These are phyloP conservation scores for Striga asiatica DNA, from an alignment of 257 asterid species.

Conservation along the genomic window DNA sequence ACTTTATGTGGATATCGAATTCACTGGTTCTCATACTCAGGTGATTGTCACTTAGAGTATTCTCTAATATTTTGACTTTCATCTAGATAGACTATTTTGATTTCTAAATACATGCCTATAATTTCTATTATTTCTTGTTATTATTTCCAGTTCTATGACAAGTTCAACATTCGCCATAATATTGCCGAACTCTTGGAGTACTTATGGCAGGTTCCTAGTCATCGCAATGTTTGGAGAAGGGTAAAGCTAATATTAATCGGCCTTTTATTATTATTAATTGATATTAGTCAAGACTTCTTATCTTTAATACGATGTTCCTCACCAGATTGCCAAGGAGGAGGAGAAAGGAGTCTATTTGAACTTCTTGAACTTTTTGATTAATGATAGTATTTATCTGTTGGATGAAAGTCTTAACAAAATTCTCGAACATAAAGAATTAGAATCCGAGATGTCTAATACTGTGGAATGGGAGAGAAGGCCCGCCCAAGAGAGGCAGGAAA, in stretches of 20 bases:
- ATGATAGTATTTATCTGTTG: slow-evolving; percentile 87
- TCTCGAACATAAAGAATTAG: slow-evolving; percentile 87
- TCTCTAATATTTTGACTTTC: neutral
- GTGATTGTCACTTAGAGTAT: slow-evolving; percentile 30
- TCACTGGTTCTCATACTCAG: slow-evolving; percentile 99
- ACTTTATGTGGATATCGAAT: slow-evolving; percentile 94
- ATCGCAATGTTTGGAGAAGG: slow-evolving; percentile 95
- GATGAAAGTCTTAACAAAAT: slow-evolving; percentile 98
- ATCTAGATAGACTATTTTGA: neutral
- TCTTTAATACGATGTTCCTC: slow-evolving; percentile 11
- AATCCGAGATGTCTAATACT: slow-evolving; percentile 93
- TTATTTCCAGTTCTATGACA: slow-evolving; percentile 82
- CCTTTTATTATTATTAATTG: too few species aligned
- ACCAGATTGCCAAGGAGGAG: slow-evolving; percentile 90
- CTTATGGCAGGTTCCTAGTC: slow-evolving; percentile 97
- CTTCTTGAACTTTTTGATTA: slow-evolving; percentile 80
- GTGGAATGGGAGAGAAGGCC: slow-evolving; percentile 91
- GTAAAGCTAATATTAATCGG: slow-evolving; percentile 28
- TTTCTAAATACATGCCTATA: too few species aligned
- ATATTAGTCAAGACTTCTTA: too few species aligned
- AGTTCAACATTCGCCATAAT: slow-evolving; percentile 95
- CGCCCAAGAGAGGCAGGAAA: slow-evolving; percentile 92
- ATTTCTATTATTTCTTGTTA: neutral
- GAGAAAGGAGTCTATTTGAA: slow-evolving; percentile 94
- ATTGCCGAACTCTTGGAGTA: slow-evolving; percentile 97